phyloP scores from a whole-genome alignment of 1,284 basidiomycete genomes.

The Rhodotorula sp. region DNA sequence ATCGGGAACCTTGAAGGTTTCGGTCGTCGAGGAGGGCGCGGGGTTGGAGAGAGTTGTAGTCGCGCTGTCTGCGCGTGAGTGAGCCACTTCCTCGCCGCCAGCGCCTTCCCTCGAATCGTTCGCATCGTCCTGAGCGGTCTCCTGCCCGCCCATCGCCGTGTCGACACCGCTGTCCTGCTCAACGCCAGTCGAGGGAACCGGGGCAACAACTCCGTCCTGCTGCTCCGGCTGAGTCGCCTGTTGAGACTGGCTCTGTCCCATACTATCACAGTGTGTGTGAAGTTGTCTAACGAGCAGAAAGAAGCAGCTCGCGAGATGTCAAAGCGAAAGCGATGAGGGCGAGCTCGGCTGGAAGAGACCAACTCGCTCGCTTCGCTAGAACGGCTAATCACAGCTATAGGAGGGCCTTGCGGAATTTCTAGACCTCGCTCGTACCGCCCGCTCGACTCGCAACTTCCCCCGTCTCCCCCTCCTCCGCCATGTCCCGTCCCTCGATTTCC shows the following conservation, averaged over 20 bases:
- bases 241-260: conserved; percentile 9
- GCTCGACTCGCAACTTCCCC: not conserved
- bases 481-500: not conserved
- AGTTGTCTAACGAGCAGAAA: too few relatives aligned
- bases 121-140: not conserved
- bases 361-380: not conserved
- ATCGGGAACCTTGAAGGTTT: conserved; percentile 33
- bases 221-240: not conserved
- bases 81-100: too few relatives aligned
- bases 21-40: not conserved
- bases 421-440: not conserved
- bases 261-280: not conserved
- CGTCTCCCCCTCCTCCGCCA: not conserved
- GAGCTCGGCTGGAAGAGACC: not conserved
- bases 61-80: not conserved
- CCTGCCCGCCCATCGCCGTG: not conserved
- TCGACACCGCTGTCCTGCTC: too few relatives aligned
- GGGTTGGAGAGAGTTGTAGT: not conserved
- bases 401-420: too few relatives aligned
- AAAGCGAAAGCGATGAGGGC: not conserved
- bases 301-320: not conserved
- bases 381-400: too few relatives aligned
- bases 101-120: not conserved
- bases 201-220: not conserved
- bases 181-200: too few relatives aligned